These are phyloP conservation scores for Apium graveolens DNA, from an alignment of 129 eudicot genomes.

Conservation along the genomic window DNA sequence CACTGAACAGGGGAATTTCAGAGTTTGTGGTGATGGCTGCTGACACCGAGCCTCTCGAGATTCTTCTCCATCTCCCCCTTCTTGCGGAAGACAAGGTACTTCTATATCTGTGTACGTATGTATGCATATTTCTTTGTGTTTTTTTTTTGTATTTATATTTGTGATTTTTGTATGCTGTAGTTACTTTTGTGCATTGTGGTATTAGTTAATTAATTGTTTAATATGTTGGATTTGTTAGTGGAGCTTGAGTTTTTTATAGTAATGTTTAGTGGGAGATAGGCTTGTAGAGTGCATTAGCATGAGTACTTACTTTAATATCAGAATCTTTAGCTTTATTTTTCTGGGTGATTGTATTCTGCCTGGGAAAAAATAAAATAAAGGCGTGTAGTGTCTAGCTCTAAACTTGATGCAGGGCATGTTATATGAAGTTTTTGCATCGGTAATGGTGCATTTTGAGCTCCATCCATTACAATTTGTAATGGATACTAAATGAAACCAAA, in stretches of 20 bases:
- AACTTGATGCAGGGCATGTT: too few relatives aligned
- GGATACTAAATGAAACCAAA: neutral
- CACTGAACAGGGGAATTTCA: slow-evolving; percentile 46
- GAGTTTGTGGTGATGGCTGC: slow-evolving; percentile 56
- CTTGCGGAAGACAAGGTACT: slow-evolving; percentile 53
- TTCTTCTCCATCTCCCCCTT: slow-evolving; percentile 44
- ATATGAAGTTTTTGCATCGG: neutral
- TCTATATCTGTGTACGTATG: too few relatives aligned
- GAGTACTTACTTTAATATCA: too few relatives aligned
- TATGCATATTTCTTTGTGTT: too few relatives aligned
- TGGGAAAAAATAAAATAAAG: neutral
- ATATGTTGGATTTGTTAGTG: neutral
- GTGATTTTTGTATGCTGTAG: neutral
- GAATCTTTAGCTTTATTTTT: neutral
- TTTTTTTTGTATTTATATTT: too few relatives aligned
- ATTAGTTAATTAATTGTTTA: neutral
- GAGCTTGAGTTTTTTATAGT: neutral
- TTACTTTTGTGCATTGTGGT: neutral
- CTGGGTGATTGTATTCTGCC: neutral
- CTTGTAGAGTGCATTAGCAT: neutral
- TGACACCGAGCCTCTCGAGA: slow-evolving; percentile 47
- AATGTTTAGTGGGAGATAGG: neutral
- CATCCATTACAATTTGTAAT: neutral
- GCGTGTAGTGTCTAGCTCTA: neutral
- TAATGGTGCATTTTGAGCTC: neutral